Conservation (phyloP, 306 rosid species). For the Quercus parvula region DNA sequence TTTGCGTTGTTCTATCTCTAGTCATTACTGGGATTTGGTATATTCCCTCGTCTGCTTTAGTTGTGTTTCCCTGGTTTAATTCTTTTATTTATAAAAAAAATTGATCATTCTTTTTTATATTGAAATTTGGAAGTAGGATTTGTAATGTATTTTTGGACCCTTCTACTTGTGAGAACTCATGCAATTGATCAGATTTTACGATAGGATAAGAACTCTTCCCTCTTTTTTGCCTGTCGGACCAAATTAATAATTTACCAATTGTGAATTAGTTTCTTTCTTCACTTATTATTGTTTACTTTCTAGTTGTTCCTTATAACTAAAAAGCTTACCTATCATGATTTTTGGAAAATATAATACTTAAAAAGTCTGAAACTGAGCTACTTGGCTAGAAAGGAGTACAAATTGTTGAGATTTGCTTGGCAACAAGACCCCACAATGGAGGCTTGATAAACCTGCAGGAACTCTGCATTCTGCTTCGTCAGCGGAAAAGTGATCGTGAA, state of each 20-base stretch:
- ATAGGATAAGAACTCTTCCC: neutral
- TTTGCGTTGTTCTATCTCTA: neutral
- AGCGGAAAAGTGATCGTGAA: conserved; percentile 77
- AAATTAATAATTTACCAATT: neutral
- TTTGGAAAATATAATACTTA: conserved; percentile 1
- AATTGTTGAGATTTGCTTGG: conserved; percentile 91
- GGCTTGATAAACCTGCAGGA: conserved; percentile 87
- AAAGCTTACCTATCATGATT: conserved; percentile 7
- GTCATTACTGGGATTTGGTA: neutral
- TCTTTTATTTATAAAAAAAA: neutral
- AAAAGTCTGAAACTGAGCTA: conserved; percentile 19
- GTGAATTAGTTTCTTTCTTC: neutral
- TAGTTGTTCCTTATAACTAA: conserved; percentile 1
- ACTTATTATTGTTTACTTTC: neutral
- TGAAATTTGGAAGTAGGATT: neutral
- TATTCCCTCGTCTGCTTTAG: neutral
- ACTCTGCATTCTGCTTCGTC: conserved; percentile 72
- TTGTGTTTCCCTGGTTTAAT: neutral
- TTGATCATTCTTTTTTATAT: neutral
- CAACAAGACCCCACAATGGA: conserved; percentile 87
- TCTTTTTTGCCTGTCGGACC: too few species aligned
- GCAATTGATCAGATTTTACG: neutral
- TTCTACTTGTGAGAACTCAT: neutral
- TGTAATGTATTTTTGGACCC: neutral
- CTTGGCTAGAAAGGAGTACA: conserved; percentile 88